phyloP scores from a whole-genome alignment of 306 rosid genomes.

The Glycyrrhiza uralensis region DNA sequence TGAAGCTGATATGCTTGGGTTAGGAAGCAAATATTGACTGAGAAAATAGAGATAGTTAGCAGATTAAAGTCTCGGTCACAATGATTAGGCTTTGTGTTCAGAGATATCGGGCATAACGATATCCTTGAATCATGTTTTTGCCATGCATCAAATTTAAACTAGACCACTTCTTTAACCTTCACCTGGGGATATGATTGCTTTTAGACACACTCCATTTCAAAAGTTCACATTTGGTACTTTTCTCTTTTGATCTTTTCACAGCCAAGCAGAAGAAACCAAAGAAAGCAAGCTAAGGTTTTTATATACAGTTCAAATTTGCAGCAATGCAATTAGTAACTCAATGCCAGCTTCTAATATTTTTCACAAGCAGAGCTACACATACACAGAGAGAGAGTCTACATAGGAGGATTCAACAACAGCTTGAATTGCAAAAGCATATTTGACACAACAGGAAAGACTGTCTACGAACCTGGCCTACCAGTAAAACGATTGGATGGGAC shows the following conservation, averaged over 20 bases:
- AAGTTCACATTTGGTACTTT: background rate
- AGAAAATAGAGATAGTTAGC: conserved; percentile 5
- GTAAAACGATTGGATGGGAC: conserved; percentile 66
- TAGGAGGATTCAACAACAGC: conserved; percentile 48
- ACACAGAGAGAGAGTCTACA: conserved; percentile 45
- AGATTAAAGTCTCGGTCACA: background rate
- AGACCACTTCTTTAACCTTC: background rate
- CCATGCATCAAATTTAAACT: conserved; percentile 13
- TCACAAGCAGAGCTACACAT: conserved; percentile 57
- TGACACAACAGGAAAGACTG: conserved; percentile 48
- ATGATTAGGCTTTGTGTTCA: background rate
- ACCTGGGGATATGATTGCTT: background rate
- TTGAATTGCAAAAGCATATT: conserved; percentile 44
- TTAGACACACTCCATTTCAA: conserved; percentile 8
- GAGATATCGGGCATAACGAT: background rate
- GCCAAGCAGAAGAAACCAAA: conserved; percentile 13
- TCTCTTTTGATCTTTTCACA: conserved; percentile 9
- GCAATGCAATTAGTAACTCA: conserved; percentile 51
- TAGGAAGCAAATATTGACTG: background rate
- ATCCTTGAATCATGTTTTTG: background rate
- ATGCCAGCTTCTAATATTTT: conserved; percentile 36
- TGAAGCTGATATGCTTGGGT: background rate
- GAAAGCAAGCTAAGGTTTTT: conserved; percentile 35
- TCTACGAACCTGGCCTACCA: conserved; percentile 80
- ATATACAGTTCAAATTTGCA: conserved; percentile 53